Base-by-base conservation (phyloP, 371 early-diverging fungal species). In the Mortierella sp. region DNA sequence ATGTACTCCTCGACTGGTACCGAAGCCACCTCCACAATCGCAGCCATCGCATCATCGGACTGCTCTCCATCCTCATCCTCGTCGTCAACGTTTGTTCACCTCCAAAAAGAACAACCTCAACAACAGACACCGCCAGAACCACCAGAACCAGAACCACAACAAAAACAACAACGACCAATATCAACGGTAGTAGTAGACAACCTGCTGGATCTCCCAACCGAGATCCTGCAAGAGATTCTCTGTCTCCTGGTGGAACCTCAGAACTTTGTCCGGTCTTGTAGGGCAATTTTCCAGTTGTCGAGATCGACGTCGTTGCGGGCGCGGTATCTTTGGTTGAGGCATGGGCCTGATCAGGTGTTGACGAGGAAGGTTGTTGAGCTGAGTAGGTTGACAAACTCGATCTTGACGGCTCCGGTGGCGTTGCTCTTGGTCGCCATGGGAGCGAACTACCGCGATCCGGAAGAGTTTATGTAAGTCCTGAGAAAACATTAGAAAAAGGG, bases 401-500 rank as follows among this genome's bases (percentile, higher is more conserved):
- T 83, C 43, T 63, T 83, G 44, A 73, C 64, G n/a, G 37, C 75
- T 2, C 50, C 71, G 22, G 84, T 79, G 19, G 79, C 70, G 7
- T 43, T 71, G 53, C 58, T 72, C 19, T 44, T 83, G 70, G 61
- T 83, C 37, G 29, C 70, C 29, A 78, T 79, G 79, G 84, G 84
- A 0, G 79, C 84, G 0, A 26, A 53, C 22, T 73, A 52, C 31
- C 79, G 84, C 43, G 84, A 83, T 72, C 73, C 76, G 22, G 75
- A 78, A 53, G 84, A 83, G 71, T 83, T 83, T 39, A 78, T 83
- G 84, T 83, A 83, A 76, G 84, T 74, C 29, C n/a, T 4, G 4
- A n/a, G 41, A 19, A 29, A 19, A 41, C 41, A 64, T 14, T 16
- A 70, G 26, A 22, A 45, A 55, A 19, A 70, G n/a, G n/a, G 34